These are phyloP conservation scores for Blastomyces gilchristii DNA, from an alignment of 2,329 filamentous ascomycete genomes.

Conservation along the genomic window DNA sequence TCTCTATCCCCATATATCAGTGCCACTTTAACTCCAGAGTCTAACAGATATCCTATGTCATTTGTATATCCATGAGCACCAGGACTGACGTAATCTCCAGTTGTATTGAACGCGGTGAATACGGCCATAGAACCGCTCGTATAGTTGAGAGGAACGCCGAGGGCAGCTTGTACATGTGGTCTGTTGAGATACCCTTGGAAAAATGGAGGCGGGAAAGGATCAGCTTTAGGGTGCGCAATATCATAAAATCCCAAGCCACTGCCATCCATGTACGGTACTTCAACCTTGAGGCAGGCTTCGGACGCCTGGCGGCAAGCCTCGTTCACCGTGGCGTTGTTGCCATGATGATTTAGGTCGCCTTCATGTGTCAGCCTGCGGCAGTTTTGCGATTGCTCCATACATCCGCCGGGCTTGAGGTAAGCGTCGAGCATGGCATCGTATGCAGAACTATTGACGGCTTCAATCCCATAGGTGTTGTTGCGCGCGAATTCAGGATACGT, in stretches of 20 bases:
- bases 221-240: conserved; percentile 41
- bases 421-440: conserved; percentile 16
- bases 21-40: conserved; percentile 47
- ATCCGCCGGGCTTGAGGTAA: conserved; percentile 40
- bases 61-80: conserved; percentile 28
- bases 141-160: conserved; percentile 55
- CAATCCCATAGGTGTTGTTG: conserved; percentile 49
- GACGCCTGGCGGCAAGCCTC: conserved; percentile 36
- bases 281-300: conserved; percentile 35
- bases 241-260: conserved; percentile 47
- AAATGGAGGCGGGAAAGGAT: conserved; percentile 43
- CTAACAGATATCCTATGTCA: conserved; percentile 42
- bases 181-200: conserved; percentile 54
- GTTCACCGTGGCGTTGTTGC: conserved; percentile 38
- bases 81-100: conserved; percentile 44
- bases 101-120: conserved; percentile 38
- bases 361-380: conserved; percentile 41
- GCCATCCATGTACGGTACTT: conserved; percentile 34
- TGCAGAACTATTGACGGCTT: conserved; percentile 35
- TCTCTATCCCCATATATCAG: conserved; percentile 51
- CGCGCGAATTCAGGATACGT: conserved; percentile 34
- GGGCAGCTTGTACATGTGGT: conserved; percentile 45
- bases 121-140: conserved; percentile 41
- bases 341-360: conserved; percentile 41
- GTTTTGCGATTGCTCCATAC: conserved; percentile 42